Evolutionary conservation across 148 eudicot genomes (phyloP).

Genomic region (Simmondsia chinensis): DNA sequence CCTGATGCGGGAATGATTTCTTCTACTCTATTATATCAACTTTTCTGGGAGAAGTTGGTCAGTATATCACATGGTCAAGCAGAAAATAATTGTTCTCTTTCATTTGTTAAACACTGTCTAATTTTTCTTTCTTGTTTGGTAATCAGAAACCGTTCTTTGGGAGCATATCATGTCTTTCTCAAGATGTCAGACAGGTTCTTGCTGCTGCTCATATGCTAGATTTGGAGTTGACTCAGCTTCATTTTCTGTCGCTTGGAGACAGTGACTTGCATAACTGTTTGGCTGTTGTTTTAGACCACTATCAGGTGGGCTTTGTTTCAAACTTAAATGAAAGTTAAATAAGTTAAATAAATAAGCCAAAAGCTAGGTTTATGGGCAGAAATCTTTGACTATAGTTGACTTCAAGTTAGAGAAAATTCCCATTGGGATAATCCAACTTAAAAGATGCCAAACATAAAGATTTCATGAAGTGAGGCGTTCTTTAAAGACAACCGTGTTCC

Average conservation of each 20-base stretch:
- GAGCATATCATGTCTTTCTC: conserved; percentile 53
- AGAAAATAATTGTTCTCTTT: neutral
- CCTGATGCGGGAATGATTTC: conserved; percentile 70
- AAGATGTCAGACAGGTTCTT: conserved; percentile 67
- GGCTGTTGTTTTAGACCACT: conserved; percentile 39
- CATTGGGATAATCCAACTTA: too few species aligned
- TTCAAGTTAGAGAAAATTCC: too few species aligned
- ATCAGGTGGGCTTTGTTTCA: conserved; percentile 40
- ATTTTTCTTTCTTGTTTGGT: conserved; percentile 1
- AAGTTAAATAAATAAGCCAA: too few species aligned
- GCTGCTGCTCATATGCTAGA: conserved; percentile 72
- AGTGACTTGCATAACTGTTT: conserved; percentile 19
- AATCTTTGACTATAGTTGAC: too few species aligned
- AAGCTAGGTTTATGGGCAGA: too few species aligned
- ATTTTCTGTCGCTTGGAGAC: conserved; percentile 36
- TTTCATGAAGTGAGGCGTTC: too few species aligned
- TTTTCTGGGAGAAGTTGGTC: conserved; percentile 74
- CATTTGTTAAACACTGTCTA: neutral
- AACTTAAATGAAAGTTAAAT: too few species aligned
- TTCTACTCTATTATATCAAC: conserved; percentile 48
- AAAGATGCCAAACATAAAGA: too few species aligned
- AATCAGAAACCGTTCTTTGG: conserved; percentile 56
- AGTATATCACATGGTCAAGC: conserved; percentile 8
- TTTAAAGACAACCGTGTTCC: too few species aligned
- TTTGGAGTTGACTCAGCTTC: conserved; percentile 36